Evolutionary conservation across 805 yeast genomes (phyloP), one percentile per base, ranked within the genome.

Genomic region (Candida golubevii): DNA sequence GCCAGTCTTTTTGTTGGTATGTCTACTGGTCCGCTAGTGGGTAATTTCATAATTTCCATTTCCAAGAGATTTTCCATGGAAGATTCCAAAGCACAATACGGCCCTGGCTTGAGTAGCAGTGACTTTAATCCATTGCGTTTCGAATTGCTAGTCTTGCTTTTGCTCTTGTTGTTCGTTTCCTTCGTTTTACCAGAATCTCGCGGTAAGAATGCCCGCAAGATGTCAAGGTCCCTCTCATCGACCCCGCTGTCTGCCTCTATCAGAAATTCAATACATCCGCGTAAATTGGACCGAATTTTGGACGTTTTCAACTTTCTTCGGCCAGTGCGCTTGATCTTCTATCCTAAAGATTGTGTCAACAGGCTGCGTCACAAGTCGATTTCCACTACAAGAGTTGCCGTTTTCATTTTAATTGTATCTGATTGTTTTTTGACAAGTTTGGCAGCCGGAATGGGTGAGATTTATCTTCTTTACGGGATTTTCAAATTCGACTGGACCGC

Each of bases 1-100:
- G 86, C 90, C 9, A 62, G 77, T 13, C 62, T 84, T 39, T 82
- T 77, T 54, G 67, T 74, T 4, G 85, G 89, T 0, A 55, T 80
- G 51, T 83, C 83, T 1, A 10, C 75, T 8, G 93, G 91, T 1
- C 93, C 95, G 0, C 48, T 82, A 33, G 42, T 75, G 1, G 82
- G 87, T 7, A 54, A 54, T 29, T 37, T 53, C 28, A 41, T 54
- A 26, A 45, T 53, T 10, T 40, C 51, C 7, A 18, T 32, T 10
- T 43, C 33, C 38, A 37, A 30, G 15, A 42, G 33, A 23, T 23
- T 30, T 9, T 15, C 40, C 4, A 28, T 29, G 8, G 6, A 29
- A 6, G 42, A 36, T 6, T 15, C 44, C 5, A 36, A 30, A 7
- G 36, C 39, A 10, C 42, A 15, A 6, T 45, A 45, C 27, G 54